Base-by-base conservation (phyloP, 768 basidiomycete genomes). In the Suillus plorans region DNA sequence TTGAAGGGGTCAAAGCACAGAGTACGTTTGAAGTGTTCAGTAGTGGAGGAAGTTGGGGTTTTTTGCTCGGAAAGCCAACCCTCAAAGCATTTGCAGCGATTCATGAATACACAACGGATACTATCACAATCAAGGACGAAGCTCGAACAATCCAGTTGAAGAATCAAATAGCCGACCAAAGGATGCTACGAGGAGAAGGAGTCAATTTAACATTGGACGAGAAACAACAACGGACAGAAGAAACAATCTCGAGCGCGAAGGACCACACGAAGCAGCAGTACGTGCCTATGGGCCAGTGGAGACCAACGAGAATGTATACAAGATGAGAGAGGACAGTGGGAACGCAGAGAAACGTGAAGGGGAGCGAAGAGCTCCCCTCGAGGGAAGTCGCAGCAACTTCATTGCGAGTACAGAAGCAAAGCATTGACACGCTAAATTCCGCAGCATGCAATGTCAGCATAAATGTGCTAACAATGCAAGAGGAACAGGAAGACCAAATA, bases 21-120 rank as follows among this genome's bases (percentile, higher is more conserved):
- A 39, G 39, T 3, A 36, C 20, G 4, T 69, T 69, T 47, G 60
- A 69, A 49, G 49, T 60, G 41, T 36, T 63, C 59, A 59, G 72
- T 55, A 75, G 76, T 34, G 67, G 72, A 2, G 71, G 71, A 0
- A 68, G 69, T 9, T 78, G 73, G 73, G 64, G 66, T 6, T 63
- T 77, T 20, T 55, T 78, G 1, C 67, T 78, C 25, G 73, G 74
- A n/a, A 78, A 78, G 61, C 72, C 71, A 0, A 58, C 72, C 7
- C 69, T 77, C 18, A 62, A 63, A 28, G 47, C 45, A 10, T 71
- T 76, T 37, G 13, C 63, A 12, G 73, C 69, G 8, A 47, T 70
- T 1, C 77, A 77, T n/a, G 67, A 76, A 41, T 78, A 75, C 42
- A 58, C 22, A 0, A 31, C 41, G 9, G 70, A 72, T 4, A 47